Conservation (phyloP, 2,329 filamentous ascomycete species). For the Alternaria panax region DNA sequence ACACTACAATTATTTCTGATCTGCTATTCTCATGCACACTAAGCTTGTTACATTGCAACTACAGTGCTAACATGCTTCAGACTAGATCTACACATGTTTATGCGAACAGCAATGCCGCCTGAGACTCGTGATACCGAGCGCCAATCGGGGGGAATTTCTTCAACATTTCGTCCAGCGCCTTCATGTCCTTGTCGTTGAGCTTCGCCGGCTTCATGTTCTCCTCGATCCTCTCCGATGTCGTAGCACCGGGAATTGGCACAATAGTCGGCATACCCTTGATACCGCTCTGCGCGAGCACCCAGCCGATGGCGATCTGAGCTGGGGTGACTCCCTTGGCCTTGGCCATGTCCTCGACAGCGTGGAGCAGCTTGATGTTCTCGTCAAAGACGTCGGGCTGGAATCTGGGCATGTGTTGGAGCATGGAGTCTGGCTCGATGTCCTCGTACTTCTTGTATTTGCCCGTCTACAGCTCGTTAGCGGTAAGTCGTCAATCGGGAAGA, state of each 20-base stretch:
- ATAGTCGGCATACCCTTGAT: slow-evolving; percentile 64
- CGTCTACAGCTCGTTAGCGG: slow-evolving; percentile 45
- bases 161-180: slow-evolving; percentile 61
- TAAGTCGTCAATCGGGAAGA: not conserved
- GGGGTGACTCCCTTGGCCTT: slow-evolving; percentile 65
- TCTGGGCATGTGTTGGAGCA: slow-evolving; percentile 60
- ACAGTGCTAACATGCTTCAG: slow-evolving; percentile 20
- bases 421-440: slow-evolving; percentile 67
- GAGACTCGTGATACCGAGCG: slow-evolving; percentile 46
- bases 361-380: slow-evolving; percentile 69
- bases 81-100: slow-evolving; percentile 9
- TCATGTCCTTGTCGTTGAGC: slow-evolving; percentile 57
- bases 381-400: slow-evolving; percentile 71
- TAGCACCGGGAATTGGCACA: slow-evolving; percentile 73
- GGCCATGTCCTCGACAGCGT: slow-evolving; percentile 66
- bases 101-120: slow-evolving; percentile 16
- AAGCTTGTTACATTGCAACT: slow-evolving; percentile 7
- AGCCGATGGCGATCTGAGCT: slow-evolving; percentile 71
- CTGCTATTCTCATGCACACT: slow-evolving; percentile 36
- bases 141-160: slow-evolving; percentile 55
- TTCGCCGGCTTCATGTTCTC: slow-evolving; percentile 68
- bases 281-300: slow-evolving; percentile 62
- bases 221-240: slow-evolving; percentile 62
- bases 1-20: slow-evolving; percentile 57
- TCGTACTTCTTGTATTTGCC: slow-evolving; percentile 56